phyloP scores from a whole-genome alignment of 2,329 filamentous ascomycete genomes.

The Fusarium fracticaudum region DNA sequence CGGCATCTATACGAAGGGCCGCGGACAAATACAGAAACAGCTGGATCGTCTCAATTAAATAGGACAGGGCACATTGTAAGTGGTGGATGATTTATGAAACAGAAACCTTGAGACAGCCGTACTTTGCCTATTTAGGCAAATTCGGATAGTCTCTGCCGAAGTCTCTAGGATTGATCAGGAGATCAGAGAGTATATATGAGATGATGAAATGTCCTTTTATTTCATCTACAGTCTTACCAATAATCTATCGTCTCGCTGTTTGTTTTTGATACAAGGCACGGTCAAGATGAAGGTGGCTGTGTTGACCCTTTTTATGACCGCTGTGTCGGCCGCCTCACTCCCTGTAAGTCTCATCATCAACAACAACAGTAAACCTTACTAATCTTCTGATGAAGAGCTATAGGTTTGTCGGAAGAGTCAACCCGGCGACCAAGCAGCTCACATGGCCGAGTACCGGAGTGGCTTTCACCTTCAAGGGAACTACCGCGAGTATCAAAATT shows the following conservation, averaged over 20 bases:
- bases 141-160: constrained; percentile 20
- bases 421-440: constrained; percentile 53
- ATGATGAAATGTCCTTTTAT: neutral
- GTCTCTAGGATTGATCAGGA: neutral
- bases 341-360: neutral
- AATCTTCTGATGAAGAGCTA: neutral
- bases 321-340: constrained; percentile 1
- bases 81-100: constrained; percentile 22
- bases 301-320: neutral
- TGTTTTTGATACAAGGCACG: neutral
- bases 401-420: constrained; percentile 52
- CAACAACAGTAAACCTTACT: neutral
- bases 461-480: constrained; percentile 53
- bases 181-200: neutral
- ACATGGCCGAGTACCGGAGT: constrained; percentile 57
- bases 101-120: neutral
- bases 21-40: neutral
- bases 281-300: constrained; percentile 12
- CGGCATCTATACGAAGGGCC: neutral
- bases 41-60: neutral
- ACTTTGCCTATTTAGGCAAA: constrained; percentile 11
- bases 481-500: constrained; percentile 48
- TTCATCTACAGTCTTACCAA: too few relatives aligned
- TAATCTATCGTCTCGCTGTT: neutral
- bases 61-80: neutral